A percentile compares a stretch with the other conserved stretches of the same genome.
Evolutionary conservation across 805 yeast genomes (phyloP).

Genomic region (Brettanomyces bruxellensis): DNA sequence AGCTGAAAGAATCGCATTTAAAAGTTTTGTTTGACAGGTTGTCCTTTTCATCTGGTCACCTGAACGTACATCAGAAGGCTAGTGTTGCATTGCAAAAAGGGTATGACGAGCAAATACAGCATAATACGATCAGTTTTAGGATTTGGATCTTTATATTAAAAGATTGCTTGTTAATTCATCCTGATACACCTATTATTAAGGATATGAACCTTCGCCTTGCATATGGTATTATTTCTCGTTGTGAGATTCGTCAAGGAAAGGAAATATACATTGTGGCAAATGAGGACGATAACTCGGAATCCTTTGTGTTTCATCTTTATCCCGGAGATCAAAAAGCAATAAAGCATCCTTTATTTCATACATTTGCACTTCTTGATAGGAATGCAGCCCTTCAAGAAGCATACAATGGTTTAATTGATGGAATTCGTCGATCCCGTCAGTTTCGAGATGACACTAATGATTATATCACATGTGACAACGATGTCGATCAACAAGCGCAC

Average conservation of each 20-base stretch:
- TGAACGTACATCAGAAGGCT: too few species aligned
- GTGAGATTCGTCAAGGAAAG: too few species aligned
- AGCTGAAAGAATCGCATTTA: too few species aligned
- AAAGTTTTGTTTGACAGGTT: too few species aligned
- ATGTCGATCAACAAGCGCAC: not conserved
- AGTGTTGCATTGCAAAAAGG: too few species aligned
- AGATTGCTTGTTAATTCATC: conserved; percentile 12
- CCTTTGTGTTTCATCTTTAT: too few species aligned
- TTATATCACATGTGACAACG: not conserved
- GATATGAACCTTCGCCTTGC: too few species aligned
- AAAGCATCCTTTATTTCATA: conserved; percentile 15
- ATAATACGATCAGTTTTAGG: not conserved
- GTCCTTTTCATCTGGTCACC: too few species aligned
- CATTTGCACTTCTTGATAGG: conserved; percentile 9
- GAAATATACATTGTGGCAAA: too few species aligned
- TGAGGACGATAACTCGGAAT: too few species aligned
- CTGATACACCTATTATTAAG: conserved; percentile 3
- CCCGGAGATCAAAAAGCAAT: not conserved
- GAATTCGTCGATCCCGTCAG: conserved; percentile 12
- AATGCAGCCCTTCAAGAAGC: conserved; percentile 13
- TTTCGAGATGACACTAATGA: conserved; percentile 9
- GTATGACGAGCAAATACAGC: too few species aligned
- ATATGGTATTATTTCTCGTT: too few species aligned
- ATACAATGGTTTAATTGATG: conserved; percentile 12
- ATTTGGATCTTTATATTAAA: conserved; percentile 19